Conservation (phyloP, 179 eudicot genomes). For the Carnegiea gigantea region DNA sequence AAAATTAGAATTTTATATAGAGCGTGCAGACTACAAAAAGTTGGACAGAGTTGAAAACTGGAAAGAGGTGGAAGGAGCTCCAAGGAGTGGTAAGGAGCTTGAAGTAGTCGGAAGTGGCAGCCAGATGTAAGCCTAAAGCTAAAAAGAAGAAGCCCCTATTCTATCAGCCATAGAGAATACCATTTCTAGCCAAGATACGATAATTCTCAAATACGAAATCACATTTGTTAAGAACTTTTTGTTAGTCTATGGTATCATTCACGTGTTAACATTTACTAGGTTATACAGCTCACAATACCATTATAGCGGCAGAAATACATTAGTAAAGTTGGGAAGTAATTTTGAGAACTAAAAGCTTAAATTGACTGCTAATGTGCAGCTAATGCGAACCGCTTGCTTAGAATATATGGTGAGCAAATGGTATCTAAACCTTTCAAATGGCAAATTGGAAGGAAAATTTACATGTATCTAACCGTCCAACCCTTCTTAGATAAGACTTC, state of each 20-base stretch:
- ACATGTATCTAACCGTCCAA: not conserved
- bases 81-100: no score
- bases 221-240: not conserved
- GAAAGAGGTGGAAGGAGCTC: no score
- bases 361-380: not conserved
- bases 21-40: no score
- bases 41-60: no score
- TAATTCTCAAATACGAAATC: not conserved
- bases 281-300: not conserved
- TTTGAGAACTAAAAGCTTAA: not conserved
- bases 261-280: not conserved
- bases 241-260: not conserved
- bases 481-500: not conserved
- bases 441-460: not conserved
- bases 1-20: no score
- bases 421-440: not conserved
- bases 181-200: not conserved
- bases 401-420: not conserved
- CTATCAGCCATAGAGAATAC: not conserved
- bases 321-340: not conserved
- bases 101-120: no score
- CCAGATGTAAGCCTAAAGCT: no score
- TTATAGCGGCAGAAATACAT: not conserved
- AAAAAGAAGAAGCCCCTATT: no score
- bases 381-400: not conserved